Evolutionary conservation across 768 basidiomycete genomes (phyloP).

Genomic region (Candolleomyces eurysporus): DNA sequence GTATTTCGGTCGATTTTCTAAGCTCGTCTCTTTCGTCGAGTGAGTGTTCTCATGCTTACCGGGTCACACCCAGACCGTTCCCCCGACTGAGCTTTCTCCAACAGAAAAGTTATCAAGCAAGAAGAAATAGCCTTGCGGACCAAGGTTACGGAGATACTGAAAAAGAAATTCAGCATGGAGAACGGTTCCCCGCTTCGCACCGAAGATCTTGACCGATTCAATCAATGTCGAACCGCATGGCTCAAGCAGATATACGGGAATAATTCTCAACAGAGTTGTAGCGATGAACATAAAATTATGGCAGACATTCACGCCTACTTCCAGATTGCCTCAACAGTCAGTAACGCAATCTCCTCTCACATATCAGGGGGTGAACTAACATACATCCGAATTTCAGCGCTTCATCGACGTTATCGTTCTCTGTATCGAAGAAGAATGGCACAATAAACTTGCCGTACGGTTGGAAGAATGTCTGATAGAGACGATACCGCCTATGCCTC

Average conservation of each 20-base stretch:
- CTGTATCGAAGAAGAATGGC: conserved; percentile 41
- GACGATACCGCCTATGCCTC: conserved; percentile 17
- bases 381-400: conserved; percentile 33
- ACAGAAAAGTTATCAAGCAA: background rate
- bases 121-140: background rate
- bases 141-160: conserved; percentile 15
- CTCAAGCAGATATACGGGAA: background rate
- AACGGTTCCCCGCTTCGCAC: conserved; percentile 32
- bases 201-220: conserved; percentile 21
- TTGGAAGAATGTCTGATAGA: conserved; percentile 37
- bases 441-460: conserved; percentile 35
- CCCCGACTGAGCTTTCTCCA: background rate
- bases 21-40: conserved; percentile 8
- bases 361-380: background rate
- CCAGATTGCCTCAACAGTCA: conserved; percentile 52
- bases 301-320: conserved; percentile 57
- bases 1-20: conserved; percentile 8
- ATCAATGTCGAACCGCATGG: conserved; percentile 20
- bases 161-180: conserved; percentile 38
- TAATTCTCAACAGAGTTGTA: background rate
- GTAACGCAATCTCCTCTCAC: conserved; percentile 1
- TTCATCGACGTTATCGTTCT: conserved; percentile 54
- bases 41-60: background rate
- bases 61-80: too few relatives aligned
- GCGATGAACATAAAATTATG: conserved; percentile 45